Evolutionary conservation across 2,329 filamentous ascomycete species (phyloP).

Genomic region (Aspergillus sp.): DNA sequence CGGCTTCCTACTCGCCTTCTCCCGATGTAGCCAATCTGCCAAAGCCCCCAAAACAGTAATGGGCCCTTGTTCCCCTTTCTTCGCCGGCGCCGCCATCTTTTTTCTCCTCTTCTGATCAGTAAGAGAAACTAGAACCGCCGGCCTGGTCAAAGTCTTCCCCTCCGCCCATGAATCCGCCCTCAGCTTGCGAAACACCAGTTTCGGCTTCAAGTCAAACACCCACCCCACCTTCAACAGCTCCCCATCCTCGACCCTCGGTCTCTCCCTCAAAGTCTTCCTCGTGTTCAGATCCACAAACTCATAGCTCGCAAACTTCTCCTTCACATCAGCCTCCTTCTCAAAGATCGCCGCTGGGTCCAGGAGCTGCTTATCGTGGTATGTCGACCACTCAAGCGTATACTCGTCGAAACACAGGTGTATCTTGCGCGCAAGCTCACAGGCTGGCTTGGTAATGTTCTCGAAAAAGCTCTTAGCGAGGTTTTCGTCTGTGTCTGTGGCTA

Average conservation of each 20-base stretch:
- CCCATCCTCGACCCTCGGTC: not conserved
- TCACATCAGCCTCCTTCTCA: not conserved
- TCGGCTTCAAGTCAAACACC: constrained; percentile 6
- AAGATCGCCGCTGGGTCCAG: not conserved
- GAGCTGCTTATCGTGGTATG: not conserved
- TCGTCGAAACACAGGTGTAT: constrained; percentile 7
- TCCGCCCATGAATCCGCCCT: constrained; percentile 6
- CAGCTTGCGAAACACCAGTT: constrained; percentile 2
- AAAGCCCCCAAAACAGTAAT: not conserved
- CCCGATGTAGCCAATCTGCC: not conserved
- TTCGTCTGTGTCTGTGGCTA: not conserved
- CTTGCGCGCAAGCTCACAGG: not conserved
- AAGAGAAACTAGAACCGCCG: not conserved
- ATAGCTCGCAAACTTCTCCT: not conserved
- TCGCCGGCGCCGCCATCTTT: not conserved
- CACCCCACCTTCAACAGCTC: not conserved
- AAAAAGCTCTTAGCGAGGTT: not conserved
- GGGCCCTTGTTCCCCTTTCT: not conserved
- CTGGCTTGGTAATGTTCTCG: not conserved
- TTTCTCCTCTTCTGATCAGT: not conserved
- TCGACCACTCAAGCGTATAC: constrained; percentile 2
- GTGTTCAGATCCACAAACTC: constrained; percentile 1
- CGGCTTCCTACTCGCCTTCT: not conserved
- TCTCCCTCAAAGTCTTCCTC: not conserved
- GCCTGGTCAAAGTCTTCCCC: not conserved